These are phyloP conservation scores for Rhodomyrtus tomentosa DNA, from an alignment of 345 rosid genomes.

Conservation along the genomic window DNA sequence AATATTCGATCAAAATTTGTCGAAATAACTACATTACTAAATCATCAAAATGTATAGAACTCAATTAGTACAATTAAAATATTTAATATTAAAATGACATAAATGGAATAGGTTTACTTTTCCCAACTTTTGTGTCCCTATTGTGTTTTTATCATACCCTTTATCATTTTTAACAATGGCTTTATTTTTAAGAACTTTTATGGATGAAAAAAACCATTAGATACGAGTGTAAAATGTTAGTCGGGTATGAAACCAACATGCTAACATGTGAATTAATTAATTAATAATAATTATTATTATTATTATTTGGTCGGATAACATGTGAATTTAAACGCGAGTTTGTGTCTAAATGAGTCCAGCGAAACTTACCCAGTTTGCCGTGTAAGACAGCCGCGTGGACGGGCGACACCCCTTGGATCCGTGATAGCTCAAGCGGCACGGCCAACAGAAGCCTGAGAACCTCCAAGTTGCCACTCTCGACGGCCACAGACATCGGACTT, in stretches of 20 bases:
- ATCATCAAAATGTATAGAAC: too few relatives aligned
- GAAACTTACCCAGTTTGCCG: background rate
- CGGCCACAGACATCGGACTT: background rate
- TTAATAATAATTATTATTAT: too few relatives aligned
- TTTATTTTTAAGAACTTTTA: background rate
- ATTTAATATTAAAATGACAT: too few relatives aligned
- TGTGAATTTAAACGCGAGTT: background rate
- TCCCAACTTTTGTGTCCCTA: background rate
- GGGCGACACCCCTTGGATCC: background rate
- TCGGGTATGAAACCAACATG: background rate
- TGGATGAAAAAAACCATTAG: background rate
- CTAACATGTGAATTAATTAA: background rate
- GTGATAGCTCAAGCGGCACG: background rate
- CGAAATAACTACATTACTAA: too few relatives aligned
- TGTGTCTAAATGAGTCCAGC: background rate
- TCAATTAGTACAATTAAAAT: too few relatives aligned
- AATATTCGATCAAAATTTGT: too few relatives aligned
- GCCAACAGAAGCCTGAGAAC: background rate
- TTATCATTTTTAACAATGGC: background rate
- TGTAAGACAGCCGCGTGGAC: background rate
- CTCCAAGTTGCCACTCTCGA: background rate
- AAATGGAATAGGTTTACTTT: too few relatives aligned
- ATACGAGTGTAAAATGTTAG: background rate
- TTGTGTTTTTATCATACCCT: background rate
- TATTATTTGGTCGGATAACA: too few relatives aligned